Evolutionary conservation across 2,329 filamentous ascomycete species (phyloP).

Genomic region (Venturia carpophila): DNA sequence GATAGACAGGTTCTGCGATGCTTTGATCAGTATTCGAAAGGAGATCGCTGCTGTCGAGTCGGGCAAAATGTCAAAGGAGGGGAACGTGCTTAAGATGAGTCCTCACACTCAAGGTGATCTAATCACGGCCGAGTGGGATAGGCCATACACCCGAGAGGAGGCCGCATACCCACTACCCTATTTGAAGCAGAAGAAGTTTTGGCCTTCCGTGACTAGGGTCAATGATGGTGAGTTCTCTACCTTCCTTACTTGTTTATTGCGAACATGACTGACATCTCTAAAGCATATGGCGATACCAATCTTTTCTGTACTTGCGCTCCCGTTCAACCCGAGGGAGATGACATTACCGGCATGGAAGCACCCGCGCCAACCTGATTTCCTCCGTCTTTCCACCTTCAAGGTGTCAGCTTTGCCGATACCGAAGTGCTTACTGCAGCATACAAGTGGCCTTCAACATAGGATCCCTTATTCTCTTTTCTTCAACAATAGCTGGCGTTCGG

Average conservation of each 20-base stretch:
- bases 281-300: constrained; percentile 84
- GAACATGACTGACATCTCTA: constrained; percentile 23
- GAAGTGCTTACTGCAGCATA: neutral
- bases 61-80: constrained; percentile 63
- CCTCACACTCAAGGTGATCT: constrained; percentile 82
- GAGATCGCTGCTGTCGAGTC: constrained; percentile 82
- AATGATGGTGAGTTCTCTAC: constrained; percentile 68
- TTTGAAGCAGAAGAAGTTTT: constrained; percentile 94
- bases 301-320: constrained; percentile 92
- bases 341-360: constrained; percentile 8
- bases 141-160: constrained; percentile 71
- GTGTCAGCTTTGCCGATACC: neutral
- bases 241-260: constrained; percentile 19
- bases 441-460: constrained; percentile 4
- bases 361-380: constrained; percentile 5
- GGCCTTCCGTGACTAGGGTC: constrained; percentile 78
- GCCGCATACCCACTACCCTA: constrained; percentile 81
- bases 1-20: constrained; percentile 87
- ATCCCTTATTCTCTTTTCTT: neutral
- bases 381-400: neutral
- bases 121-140: constrained; percentile 63
- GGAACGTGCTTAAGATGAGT: constrained; percentile 81
- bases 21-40: constrained; percentile 73
- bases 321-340: constrained; percentile 47
- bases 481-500: neutral